phyloP scores from a whole-genome alignment of 208 protist genomes.

The Tritrichomonas musculus region DNA sequence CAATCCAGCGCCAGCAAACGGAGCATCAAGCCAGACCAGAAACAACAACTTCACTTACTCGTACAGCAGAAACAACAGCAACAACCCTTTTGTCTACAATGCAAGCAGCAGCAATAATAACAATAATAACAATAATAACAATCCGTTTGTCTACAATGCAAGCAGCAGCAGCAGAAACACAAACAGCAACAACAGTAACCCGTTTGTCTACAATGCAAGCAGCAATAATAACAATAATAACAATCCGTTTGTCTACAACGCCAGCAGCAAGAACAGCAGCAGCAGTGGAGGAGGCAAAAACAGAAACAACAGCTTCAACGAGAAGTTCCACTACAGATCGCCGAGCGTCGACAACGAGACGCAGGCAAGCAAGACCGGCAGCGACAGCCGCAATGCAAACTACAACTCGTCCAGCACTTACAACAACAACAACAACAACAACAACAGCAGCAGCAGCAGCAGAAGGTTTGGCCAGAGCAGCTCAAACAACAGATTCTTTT shows the following conservation, averaged over 20 bases:
- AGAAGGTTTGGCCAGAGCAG: too few species aligned
- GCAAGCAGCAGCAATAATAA: too few species aligned
- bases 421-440: conserved; percentile 17
- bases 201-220: not conserved
- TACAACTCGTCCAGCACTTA: not conserved
- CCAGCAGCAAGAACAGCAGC: not conserved
- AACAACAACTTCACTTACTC: too few species aligned
- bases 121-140: too few species aligned
- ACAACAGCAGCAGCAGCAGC: not conserved
- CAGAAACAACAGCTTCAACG: not conserved
- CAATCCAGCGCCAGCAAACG: too few species aligned
- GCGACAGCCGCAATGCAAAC: not conserved
- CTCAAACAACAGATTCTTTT: too few species aligned
- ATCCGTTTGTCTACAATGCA: too few species aligned
- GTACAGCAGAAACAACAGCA: too few species aligned
- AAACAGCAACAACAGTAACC: not conserved
- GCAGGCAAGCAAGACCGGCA: not conserved
- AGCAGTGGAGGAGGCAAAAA: not conserved
- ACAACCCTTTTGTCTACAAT: too few species aligned
- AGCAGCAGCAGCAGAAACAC: not conserved
- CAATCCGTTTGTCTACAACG: not conserved
- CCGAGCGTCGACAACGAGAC: not conserved
- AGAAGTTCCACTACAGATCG: not conserved
- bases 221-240: conserved; percentile 3
- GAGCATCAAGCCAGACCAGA: too few species aligned